These are phyloP conservation scores for Sherardia arvensis DNA, from an alignment of 257 asterid genomes.

Conservation along the genomic window DNA sequence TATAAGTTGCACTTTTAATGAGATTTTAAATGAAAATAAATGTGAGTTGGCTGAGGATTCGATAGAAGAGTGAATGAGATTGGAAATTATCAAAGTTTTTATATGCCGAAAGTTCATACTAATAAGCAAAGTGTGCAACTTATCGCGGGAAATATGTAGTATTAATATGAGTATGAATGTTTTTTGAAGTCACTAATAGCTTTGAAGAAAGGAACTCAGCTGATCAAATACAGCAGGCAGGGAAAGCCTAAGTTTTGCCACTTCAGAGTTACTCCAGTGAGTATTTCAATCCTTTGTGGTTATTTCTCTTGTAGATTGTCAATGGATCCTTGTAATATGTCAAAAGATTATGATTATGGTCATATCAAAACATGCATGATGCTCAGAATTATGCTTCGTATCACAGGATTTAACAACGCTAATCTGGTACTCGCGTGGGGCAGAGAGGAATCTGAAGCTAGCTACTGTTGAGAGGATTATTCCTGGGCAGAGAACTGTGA, in stretches of 20 bases:
- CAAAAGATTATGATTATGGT: background rate
- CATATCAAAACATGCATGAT: background rate
- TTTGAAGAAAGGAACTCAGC: conserved; percentile 92
- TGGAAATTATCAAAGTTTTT: too few species aligned
- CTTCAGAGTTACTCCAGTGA: conserved; percentile 86
- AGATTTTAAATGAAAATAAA: too few species aligned
- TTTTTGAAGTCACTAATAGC: conserved; percentile 53
- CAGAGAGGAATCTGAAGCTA: conserved; percentile 76
- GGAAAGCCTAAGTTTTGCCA: conserved; percentile 94
- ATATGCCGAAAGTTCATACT: too few species aligned
- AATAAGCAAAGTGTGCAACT: background rate
- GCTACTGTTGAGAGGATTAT: conserved; percentile 68
- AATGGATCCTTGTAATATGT: background rate
- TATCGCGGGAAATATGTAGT: background rate
- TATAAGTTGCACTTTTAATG: too few species aligned
- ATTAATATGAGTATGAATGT: too few species aligned
- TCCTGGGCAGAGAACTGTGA: conserved; percentile 98
- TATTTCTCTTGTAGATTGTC: background rate
- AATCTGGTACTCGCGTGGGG: conserved; percentile 79
- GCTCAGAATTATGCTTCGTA: conserved; percentile 9
- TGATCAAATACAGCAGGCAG: conserved; percentile 89
- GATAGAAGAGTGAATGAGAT: too few species aligned
- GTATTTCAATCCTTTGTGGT: conserved; percentile 10
- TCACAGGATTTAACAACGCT: conserved; percentile 85
- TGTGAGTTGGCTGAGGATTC: too few species aligned